phyloP scores from a whole-genome alignment of 768 basidiomycete genomes.

The Leccinum boreale region DNA sequence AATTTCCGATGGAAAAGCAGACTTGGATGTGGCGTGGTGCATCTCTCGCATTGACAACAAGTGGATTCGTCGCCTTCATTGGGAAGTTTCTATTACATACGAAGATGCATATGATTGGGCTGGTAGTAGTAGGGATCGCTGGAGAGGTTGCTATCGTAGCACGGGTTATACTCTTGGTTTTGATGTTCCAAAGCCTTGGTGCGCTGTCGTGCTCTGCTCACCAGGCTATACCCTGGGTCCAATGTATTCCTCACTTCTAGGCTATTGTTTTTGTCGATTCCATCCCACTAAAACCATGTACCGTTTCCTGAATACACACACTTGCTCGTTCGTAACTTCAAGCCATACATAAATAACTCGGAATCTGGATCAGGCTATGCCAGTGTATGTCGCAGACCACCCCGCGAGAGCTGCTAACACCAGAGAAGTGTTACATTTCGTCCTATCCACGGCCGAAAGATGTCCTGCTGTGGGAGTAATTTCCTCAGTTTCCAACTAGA shows the following conservation, averaged over 20 bases:
- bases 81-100: neutral
- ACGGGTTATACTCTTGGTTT: neutral
- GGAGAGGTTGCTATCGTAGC: too few species aligned
- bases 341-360: too few species aligned
- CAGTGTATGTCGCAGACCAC: too few species aligned
- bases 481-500: constrained; percentile 29
- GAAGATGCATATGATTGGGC: too few species aligned
- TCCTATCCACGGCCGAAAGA: constrained; percentile 38
- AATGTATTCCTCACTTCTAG: neutral
- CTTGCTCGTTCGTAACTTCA: neutral
- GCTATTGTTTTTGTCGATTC: neutral
- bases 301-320: neutral
- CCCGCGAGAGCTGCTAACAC: too few species aligned
- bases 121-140: too few species aligned
- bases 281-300: neutral
- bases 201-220: neutral
- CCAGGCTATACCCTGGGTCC: neutral
- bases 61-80: neutral
- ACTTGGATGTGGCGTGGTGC: neutral
- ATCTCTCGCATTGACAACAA: neutral
- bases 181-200: neutral
- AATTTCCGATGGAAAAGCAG: neutral
- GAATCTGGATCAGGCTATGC: too few species aligned
- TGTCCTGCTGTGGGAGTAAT: constrained; percentile 32
- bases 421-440: neutral